Base-by-base conservation (phyloP, 129 eudicot species). In the Escallonia rubra region DNA sequence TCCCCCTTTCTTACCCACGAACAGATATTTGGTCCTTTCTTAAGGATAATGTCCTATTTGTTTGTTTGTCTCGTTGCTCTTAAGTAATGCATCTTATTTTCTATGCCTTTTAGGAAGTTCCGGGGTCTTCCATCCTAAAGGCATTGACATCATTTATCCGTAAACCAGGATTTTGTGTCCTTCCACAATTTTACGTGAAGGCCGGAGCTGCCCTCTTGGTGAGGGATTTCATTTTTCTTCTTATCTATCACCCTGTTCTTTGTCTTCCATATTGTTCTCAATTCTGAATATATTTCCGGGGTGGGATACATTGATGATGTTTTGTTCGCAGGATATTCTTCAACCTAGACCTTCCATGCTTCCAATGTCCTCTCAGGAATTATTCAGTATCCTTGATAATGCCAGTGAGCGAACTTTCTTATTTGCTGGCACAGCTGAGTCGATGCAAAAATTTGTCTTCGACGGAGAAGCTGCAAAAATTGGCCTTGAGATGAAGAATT, bases 321-420 rank as follows among this genome's bases (percentile, higher is more conserved):
- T 48, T 65, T 50, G 48, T 45, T 64, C 69, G 65, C 88, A 94
- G 99, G 96, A 94, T 60, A 76, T 90, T 40, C 69, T 94, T 70
- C 87, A 84, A 77, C 90, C 80, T 65, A 85, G 72, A 79, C 83
- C 86, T 68, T 81, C 84, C 67, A 79, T 82, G 71, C 69, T 85
- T 61, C 87, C 87, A 44, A 61, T 87, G 61, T 73, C 91, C 61
- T 90, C 91, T 49, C 80, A 74, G 55, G 95, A 90, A 71, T 69
- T 90, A 64, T 90, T 90, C 65, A 68, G 81, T 43, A 70, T 87
- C 8, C 87, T 90, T 61, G 95, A 90, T 58, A 92, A 80, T 78
- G 95, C 95, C 15, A 87, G 95, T 66, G 97, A 90, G 85, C 74
- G 78, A 47, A 90, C 97, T 46, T 90, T 90, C 60, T 73, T 90